phyloP scores from a whole-genome alignment of 1,284 basidiomycete species.

The Fomes fomentarius region DNA sequence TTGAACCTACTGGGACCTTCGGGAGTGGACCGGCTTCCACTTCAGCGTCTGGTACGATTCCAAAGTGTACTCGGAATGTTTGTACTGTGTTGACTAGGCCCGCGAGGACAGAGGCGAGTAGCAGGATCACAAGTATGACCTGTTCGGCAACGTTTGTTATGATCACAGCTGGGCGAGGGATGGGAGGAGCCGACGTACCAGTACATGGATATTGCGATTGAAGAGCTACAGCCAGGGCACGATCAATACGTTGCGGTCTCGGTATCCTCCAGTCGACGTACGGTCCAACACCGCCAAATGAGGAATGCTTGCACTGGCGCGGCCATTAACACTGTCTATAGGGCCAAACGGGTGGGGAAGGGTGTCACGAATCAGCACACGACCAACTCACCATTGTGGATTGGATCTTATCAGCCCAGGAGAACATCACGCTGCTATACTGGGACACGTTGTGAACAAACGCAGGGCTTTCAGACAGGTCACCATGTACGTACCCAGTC shows the following conservation, averaged over 20 bases:
- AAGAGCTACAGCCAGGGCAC: constrained; percentile 21
- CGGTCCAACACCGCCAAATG: constrained; percentile 37
- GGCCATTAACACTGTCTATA: constrained; percentile 34
- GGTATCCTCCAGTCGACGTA: constrained; percentile 9
- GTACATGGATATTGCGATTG: constrained; percentile 20
- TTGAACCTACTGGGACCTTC: constrained; percentile 25
- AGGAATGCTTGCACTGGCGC: constrained; percentile 35
- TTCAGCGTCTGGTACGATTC: constrained; percentile 16
- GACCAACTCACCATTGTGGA: constrained; percentile 26
- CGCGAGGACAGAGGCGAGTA: constrained; percentile 26
- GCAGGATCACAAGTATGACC: constrained; percentile 23
- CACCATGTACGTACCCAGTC: constrained; percentile 28
- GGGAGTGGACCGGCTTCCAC: constrained; percentile 21
- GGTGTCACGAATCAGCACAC: too few relatives aligned
- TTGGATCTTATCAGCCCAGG: constrained; percentile 33
- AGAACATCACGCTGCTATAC: constrained; percentile 24
- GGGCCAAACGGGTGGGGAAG: not conserved
- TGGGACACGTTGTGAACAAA: not conserved
- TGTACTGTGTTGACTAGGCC: constrained; percentile 27
- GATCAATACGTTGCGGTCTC: not conserved
- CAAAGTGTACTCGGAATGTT: constrained; percentile 23
- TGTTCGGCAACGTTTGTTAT: too few relatives aligned
- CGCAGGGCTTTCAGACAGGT: too few relatives aligned
- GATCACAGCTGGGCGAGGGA: too few relatives aligned
- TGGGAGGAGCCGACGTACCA: too few relatives aligned